These are phyloP conservation scores for Chalciporus pseudorubinellus DNA, from an alignment of 768 basidiomycete species.

Conservation along the genomic window DNA sequence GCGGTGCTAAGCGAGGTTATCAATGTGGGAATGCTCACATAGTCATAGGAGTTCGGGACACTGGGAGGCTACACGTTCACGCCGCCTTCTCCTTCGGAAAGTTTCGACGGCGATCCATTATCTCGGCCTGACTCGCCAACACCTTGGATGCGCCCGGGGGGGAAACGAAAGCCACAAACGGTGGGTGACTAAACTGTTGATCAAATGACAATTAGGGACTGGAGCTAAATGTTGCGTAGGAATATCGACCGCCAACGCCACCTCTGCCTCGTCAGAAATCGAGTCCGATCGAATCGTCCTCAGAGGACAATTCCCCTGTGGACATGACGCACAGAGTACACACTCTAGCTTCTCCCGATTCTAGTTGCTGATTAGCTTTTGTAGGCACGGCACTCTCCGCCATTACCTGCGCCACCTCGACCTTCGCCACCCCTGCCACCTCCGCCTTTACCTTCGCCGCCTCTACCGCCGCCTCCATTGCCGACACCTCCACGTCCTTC, in stretches of 20 bases:
- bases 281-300: constrained; percentile 24
- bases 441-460: constrained; percentile 14
- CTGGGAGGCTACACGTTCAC: constrained; percentile 31
- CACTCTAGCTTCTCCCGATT: constrained; percentile 6
- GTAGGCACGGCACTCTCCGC: constrained; percentile 28
- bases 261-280: constrained; percentile 44
- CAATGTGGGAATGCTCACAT: constrained; percentile 25
- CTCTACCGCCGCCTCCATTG: constrained; percentile 26
- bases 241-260: constrained; percentile 59
- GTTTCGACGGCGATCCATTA: constrained; percentile 32
- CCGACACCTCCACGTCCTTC: constrained; percentile 29
- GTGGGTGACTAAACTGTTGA: constrained; percentile 17
- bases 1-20: constrained; percentile 25
- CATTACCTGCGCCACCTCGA: constrained; percentile 17
- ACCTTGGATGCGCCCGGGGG: constrained; percentile 29
- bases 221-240: constrained; percentile 29
- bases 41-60: constrained; percentile 33
- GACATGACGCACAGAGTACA: constrained; percentile 26
- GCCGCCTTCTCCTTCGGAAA: constrained; percentile 36
- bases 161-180: constrained; percentile 26
- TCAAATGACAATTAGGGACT: neutral
- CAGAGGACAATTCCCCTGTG: constrained; percentile 34
- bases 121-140: constrained; percentile 37
- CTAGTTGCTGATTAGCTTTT: constrained; percentile 1
- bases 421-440: neutral